phyloP scores from a whole-genome alignment of 352 stramenopile species.

The Phytophthora megakarya region DNA sequence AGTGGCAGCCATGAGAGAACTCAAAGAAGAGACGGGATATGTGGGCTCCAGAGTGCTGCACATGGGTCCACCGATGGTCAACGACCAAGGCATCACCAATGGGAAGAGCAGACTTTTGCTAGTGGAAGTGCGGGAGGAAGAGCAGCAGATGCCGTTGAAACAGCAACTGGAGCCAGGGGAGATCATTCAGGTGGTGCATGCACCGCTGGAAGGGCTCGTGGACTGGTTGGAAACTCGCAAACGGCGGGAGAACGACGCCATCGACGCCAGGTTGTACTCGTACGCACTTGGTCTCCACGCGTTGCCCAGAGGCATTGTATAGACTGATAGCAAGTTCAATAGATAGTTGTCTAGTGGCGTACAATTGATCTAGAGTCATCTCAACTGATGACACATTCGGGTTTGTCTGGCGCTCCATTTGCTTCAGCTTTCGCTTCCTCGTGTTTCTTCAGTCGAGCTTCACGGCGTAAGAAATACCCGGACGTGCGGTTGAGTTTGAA shows the following conservation, averaged over 20 bases:
- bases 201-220: conserved; percentile 66
- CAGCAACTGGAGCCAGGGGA: conserved; percentile 72
- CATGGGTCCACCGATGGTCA: conserved; percentile 79
- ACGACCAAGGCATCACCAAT: conserved; percentile 82
- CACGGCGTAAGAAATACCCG: conserved; percentile 78
- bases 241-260: conserved; percentile 44
- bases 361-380: conserved; percentile 6
- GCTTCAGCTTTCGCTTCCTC: conserved; percentile 45
- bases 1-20: conserved; percentile 77
- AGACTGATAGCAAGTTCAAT: conserved; percentile 26
- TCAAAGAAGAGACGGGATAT: conserved; percentile 92
- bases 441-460: conserved; percentile 60
- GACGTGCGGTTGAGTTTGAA: conserved; percentile 71
- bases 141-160: conserved; percentile 29
- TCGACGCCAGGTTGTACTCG: conserved; percentile 65
- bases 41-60: conserved; percentile 65
- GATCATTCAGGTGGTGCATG: conserved; percentile 72
- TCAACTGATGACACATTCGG: conserved; percentile 42
- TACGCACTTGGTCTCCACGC: conserved; percentile 57
- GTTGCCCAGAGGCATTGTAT: conserved; percentile 25
- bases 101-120: conserved; percentile 70
- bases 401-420: conserved; percentile 18
- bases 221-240: conserved; percentile 56
- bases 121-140: conserved; percentile 54
- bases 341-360: conserved; percentile 29